Evolutionary conservation across 148 eudicot genomes (phyloP).

Genomic region (Gaultheria prostrata): DNA sequence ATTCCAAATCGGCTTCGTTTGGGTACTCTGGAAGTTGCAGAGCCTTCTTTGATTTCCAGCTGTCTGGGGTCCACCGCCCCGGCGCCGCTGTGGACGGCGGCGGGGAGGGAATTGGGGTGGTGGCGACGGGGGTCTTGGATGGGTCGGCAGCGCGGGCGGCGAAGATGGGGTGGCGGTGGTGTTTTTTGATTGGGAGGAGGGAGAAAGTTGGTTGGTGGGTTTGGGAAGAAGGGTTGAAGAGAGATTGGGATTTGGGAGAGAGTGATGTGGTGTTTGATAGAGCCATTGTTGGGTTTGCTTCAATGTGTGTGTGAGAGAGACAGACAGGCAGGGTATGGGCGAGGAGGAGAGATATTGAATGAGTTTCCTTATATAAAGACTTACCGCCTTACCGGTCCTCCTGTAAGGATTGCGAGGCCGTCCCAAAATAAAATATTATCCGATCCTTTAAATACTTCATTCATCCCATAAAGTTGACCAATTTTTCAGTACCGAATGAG

Average conservation of each 20-base stretch:
- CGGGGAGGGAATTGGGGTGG: slow-evolving; percentile 14
- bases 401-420: too few relatives aligned
- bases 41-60: slow-evolving; percentile 58
- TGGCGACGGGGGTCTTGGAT: not conserved
- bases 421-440: too few relatives aligned
- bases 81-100: slow-evolving; percentile 7
- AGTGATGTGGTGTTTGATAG: slow-evolving; percentile 9
- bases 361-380: too few relatives aligned
- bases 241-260: slow-evolving; percentile 14
- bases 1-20: slow-evolving; percentile 28
- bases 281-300: slow-evolving; percentile 9
- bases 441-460: too few relatives aligned
- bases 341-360: not conserved
- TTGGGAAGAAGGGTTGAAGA: slow-evolving; percentile 2
- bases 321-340: not conserved
- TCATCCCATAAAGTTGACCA: too few relatives aligned
- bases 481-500: too few relatives aligned
- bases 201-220: not conserved
- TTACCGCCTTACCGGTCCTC: too few relatives aligned
- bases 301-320: not conserved
- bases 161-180: slow-evolving; percentile 15
- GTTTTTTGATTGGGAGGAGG: slow-evolving; percentile 2
- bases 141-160: slow-evolving; percentile 20
- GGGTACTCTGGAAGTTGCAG: slow-evolving; percentile 65
- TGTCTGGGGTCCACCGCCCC: slow-evolving; percentile 39